Conservation (phyloP, 2,329 filamentous ascomycete genomes). For the Fusarium anthophilum region DNA sequence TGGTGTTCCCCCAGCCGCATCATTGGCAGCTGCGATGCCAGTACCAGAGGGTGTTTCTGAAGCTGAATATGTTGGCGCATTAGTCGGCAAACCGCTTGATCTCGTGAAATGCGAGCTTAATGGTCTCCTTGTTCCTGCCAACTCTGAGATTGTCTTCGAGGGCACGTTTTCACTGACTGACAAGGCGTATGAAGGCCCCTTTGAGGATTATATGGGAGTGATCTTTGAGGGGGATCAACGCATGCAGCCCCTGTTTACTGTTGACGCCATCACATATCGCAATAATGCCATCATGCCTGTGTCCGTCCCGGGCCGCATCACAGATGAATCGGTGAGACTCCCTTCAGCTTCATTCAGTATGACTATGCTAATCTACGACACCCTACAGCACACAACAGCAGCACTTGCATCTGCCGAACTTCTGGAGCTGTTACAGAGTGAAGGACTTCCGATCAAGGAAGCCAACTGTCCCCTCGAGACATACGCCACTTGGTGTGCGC, state of each 20-base stretch:
- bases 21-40: constrained; percentile 48
- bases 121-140: not conserved
- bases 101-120: not conserved
- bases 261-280: not conserved
- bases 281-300: not conserved
- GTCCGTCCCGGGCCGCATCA: not conserved
- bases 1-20: constrained; percentile 60
- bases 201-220: not conserved
- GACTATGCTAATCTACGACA: accelerated
- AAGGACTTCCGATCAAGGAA: not conserved
- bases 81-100: not conserved
- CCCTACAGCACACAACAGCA: not conserved
- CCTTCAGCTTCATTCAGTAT: accelerated
- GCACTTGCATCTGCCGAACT: not conserved
- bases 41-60: not conserved
- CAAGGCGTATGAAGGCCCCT: not conserved
- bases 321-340: not conserved
- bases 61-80: not conserved
- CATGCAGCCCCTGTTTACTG: not conserved
- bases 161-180: not conserved
- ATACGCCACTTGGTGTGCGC: not conserved
- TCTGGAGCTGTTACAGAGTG: not conserved
- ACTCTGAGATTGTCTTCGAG: not conserved
- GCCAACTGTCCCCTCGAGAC: not conserved
- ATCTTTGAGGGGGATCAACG: not conserved